Evolutionary conservation across 2,329 filamentous ascomycete species (phyloP), one percentile per base, ranked within the genome.

Genomic region (Didymosphaeria variabile): DNA sequence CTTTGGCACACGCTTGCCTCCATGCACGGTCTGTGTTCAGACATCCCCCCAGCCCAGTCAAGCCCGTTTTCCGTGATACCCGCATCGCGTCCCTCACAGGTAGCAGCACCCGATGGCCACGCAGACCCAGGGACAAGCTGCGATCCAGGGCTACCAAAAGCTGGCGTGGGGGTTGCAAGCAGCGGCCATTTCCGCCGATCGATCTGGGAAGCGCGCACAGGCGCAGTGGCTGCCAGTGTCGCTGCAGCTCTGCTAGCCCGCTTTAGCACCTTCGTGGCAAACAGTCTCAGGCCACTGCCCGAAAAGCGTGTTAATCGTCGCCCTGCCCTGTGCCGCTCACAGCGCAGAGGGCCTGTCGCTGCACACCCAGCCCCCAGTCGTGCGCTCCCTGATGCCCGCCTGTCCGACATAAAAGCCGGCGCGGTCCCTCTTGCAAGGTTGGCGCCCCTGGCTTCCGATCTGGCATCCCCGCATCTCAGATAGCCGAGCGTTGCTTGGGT

Each of bases 381-480:
- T 31, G 46, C n/a, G n/a, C 23, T 49, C 26, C 26, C 26, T 29
- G 26, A 29, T 29, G 47, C 47, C 47, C 47, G 47, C 29, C 47
- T 9, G 23, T n/a, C 50, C 44, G 31, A 38, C 21, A 49, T 56
- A 56, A 36, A 57, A 36, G 32, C 10, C 36, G 21, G 17, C 13
- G 21, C 15, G 21, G 23, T 42, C 36, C 21, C 45, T 34, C 4
- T 40, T 23, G 52, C 38, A 45, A 44, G 52, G 42, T 42, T 57
- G 32, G 21, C 32, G 54, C 17, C n/a, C 42, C 32, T 49, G 45
- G 42, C n/a, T 12, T 38, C 40, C 40, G 52, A 36, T 55, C 53
- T 45, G 10, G 42, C 42, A 49, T 57, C 45, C 55, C 55, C 32
- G 55, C 55, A 57, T 40, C 45, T 34, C 12, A 52, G 56, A 52